phyloP scores from a whole-genome alignment of 768 basidiomycete species.

The Xerocomus potaroensis region DNA sequence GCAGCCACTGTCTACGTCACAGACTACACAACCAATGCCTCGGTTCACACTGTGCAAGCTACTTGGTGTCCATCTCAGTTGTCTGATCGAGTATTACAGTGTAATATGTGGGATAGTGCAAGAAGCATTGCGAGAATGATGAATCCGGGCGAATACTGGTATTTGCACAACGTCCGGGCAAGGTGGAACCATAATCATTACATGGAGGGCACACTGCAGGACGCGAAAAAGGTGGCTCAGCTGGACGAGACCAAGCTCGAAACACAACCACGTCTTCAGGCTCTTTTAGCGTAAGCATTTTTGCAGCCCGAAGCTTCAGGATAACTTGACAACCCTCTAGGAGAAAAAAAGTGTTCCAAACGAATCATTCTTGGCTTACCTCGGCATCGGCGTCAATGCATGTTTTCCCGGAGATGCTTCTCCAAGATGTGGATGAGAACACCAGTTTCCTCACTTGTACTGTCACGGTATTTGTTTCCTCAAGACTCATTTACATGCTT shows the following conservation, averaged over 20 bases:
- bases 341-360: slow-evolving; percentile 42
- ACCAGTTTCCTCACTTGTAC: slow-evolving; percentile 49
- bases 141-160: slow-evolving; percentile 47
- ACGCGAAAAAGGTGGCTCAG: slow-evolving; percentile 39
- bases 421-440: slow-evolving; percentile 43
- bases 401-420: slow-evolving; percentile 40
- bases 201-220: slow-evolving; percentile 51
- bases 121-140: slow-evolving; percentile 38
- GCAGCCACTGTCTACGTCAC: slow-evolving; percentile 56
- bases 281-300: slow-evolving; percentile 48
- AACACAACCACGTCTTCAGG: slow-evolving; percentile 37
- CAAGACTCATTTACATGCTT: not conserved
- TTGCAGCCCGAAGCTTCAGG: not conserved
- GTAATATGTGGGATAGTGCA: slow-evolving; percentile 59
- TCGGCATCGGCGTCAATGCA: slow-evolving; percentile 24
- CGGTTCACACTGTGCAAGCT: slow-evolving; percentile 31
- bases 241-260: slow-evolving; percentile 40
- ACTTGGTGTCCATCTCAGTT: slow-evolving; percentile 48
- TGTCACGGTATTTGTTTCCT: slow-evolving; percentile 45
- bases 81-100: slow-evolving; percentile 42
- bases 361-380: slow-evolving; percentile 17
- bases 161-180: slow-evolving; percentile 50
- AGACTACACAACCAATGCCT: slow-evolving; percentile 53
- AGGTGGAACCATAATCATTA: slow-evolving; percentile 34
- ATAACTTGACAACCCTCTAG: slow-evolving; percentile 30